Base-by-base conservation (phyloP, 768 basidiomycete genomes). In the Kwoniella bestiolae region DNA sequence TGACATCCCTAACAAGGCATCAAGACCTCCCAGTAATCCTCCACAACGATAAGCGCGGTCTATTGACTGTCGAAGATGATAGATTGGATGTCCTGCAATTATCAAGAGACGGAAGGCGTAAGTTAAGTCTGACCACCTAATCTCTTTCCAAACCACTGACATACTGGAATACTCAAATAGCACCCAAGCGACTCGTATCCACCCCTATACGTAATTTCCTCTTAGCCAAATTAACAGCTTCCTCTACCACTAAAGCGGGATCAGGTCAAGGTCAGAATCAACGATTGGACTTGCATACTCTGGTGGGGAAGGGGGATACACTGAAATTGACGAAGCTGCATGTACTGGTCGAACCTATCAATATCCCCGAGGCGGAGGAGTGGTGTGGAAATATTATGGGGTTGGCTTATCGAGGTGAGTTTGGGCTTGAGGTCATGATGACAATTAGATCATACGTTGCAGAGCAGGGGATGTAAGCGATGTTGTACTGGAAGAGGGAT, bases 21-120 rank as follows among this genome's bases (percentile, higher is more conserved):
- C 76, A 71, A 32, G 76, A 78, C 52, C 63, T 78, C 2, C 72
- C 76, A 1, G 74, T 78, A 5, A 66, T 78, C 26, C 64, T 78
- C 32, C 74, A 74, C 50, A 75, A 78, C 53, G 70, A 78, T 11
- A 73, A 74, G 64, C 38, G 74, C 6, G 76, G 76, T 29, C 65
- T 78, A 2, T 49, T 78, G 49, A 75, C 74, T 2, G 70, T 78
- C 11, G 76, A 78, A 51, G 76, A 78, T 51, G 76, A 69, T 8
- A 60, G 59, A 16, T 56, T 78, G 9, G 74, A 78, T 50, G 74
- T 78, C 2, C 56, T 78, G 0, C 74, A 78, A 57, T 65, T 78
- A 18, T 75, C 76, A 8, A 67, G 57, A 38, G 76, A 78, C 56
- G 76, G 76, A 34, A 62, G 69, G 16, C 76, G 76, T 78, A 53